These are phyloP conservation scores for Nicotiana noctiflora DNA, from an alignment of 257 asterid genomes.

Conservation along the genomic window DNA sequence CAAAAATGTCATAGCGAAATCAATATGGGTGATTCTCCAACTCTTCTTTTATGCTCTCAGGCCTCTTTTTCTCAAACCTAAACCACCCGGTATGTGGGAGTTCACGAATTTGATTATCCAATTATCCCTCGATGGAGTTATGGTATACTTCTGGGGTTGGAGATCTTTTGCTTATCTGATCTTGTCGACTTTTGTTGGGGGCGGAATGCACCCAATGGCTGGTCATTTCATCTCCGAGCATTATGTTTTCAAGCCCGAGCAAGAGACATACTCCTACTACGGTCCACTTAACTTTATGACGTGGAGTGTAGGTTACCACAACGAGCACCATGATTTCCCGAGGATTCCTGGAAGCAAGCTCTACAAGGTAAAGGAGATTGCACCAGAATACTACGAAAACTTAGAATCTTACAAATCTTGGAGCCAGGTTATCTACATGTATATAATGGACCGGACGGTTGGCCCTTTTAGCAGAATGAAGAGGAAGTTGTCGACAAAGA, in stretches of 20 bases:
- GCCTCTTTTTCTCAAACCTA: slow-evolving; percentile 80
- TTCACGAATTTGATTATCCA: slow-evolving; percentile 54
- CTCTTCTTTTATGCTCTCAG: slow-evolving; percentile 84
- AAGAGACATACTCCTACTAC: slow-evolving; percentile 80
- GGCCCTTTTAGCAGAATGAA: slow-evolving; percentile 91
- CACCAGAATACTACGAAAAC: slow-evolving; percentile 60
- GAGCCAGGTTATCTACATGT: slow-evolving; percentile 84
- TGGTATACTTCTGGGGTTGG: slow-evolving; percentile 74
- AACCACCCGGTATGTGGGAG: slow-evolving; percentile 92
- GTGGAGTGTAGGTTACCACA: slow-evolving; percentile 85
- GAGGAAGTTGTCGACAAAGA: slow-evolving; percentile 44
- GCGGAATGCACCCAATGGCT: slow-evolving; percentile 97
- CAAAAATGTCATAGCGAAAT: slow-evolving; percentile 41
- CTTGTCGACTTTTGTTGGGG: slow-evolving; percentile 79
- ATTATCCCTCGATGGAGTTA: slow-evolving; percentile 44
- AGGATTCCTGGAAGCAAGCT: slow-evolving; percentile 82
- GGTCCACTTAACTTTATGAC: slow-evolving; percentile 81
- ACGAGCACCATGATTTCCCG: slow-evolving; percentile 94
- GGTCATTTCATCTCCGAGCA: slow-evolving; percentile 91
- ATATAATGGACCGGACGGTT: slow-evolving; percentile 57
- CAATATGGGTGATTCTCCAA: slow-evolving; percentile 74
- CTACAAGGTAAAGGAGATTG: slow-evolving; percentile 80
- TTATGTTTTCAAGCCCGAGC: slow-evolving; percentile 60
- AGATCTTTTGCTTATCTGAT: slow-evolving; percentile 67
- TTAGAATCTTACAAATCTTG: slow-evolving; percentile 64